Conservation (phyloP, 257 asterid genomes). For the Capsicum baccatum region DNA sequence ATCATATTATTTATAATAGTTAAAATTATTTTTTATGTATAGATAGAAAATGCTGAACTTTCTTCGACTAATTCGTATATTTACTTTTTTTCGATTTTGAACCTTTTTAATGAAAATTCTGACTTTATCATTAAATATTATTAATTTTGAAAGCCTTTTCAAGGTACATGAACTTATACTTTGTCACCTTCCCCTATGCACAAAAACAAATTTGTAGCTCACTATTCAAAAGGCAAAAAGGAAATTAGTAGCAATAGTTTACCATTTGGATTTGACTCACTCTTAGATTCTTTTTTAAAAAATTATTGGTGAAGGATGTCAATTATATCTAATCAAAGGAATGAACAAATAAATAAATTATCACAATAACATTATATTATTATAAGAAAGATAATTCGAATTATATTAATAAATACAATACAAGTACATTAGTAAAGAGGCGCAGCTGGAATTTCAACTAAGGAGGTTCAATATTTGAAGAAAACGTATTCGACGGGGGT, state of each 20-base stretch:
- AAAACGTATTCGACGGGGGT: no score
- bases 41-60: no score
- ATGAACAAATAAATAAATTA: not conserved
- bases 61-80: no score
- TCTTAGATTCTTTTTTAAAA: no score
- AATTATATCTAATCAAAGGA: not conserved
- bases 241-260: not conserved
- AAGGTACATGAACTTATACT: slow-evolving; percentile 21
- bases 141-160: not conserved
- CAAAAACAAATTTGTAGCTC: not conserved
- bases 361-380: not conserved
- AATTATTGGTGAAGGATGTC: not conserved
- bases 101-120: no score
- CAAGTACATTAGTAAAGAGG: not conserved
- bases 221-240: not conserved
- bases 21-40: no score
- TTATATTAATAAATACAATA: not conserved
- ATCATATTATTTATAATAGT: no score
- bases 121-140: no score
- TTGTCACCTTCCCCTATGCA: not conserved
- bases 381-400: not conserved
- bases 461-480: no score
- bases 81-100: no score
- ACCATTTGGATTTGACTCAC: not conserved
- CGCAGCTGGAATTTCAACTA: no score